Conservation (phyloP, 1,284 basidiomycete genomes). For the Chiua sp. region DNA sequence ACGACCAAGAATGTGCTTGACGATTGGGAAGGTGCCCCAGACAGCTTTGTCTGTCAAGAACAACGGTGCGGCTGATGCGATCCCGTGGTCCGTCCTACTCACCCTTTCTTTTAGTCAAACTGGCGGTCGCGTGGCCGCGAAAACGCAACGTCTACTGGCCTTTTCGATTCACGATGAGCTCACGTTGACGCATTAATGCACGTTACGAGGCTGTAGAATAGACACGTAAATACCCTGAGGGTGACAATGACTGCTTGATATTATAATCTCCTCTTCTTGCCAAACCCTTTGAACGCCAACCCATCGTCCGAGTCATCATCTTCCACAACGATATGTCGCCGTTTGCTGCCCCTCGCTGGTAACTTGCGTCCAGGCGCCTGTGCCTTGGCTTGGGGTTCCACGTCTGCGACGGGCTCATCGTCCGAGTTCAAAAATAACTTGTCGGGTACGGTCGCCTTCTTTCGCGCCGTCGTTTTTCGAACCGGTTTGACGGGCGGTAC, state of each 20-base stretch:
- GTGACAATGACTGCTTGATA: not conserved
- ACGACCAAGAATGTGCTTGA: constrained; percentile 83
- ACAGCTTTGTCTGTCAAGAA: constrained; percentile 96
- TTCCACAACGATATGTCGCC: constrained; percentile 48
- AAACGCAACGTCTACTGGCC: constrained; percentile 85
- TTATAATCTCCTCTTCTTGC: constrained; percentile 39
- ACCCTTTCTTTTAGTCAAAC: constrained; percentile 62
- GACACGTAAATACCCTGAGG: not conserved
- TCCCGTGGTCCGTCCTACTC: constrained; percentile 3
- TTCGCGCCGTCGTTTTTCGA: not conserved
- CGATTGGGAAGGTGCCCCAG: constrained; percentile 94
- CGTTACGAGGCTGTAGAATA: constrained; percentile 5
- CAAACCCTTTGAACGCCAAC: constrained; percentile 69
- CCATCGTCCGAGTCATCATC: constrained; percentile 77
- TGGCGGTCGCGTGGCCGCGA: constrained; percentile 89
- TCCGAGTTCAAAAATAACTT: constrained; percentile 50
- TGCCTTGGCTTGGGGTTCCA: not conserved
- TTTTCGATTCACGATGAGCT: constrained; percentile 86
- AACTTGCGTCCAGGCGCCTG: not conserved
- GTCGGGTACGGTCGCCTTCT: constrained; percentile 10
- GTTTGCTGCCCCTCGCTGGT: constrained; percentile 37
- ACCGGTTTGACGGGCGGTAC: constrained; percentile 16
- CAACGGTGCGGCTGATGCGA: constrained; percentile 63
- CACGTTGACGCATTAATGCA: constrained; percentile 18
- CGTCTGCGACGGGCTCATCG: constrained; percentile 25